Percentiles rank a stretch among this genome's conserved stretches.
These are phyloP conservation scores for Lagenaria siceraria DNA, from an alignment of 306 rosid species.

Conservation along the genomic window DNA sequence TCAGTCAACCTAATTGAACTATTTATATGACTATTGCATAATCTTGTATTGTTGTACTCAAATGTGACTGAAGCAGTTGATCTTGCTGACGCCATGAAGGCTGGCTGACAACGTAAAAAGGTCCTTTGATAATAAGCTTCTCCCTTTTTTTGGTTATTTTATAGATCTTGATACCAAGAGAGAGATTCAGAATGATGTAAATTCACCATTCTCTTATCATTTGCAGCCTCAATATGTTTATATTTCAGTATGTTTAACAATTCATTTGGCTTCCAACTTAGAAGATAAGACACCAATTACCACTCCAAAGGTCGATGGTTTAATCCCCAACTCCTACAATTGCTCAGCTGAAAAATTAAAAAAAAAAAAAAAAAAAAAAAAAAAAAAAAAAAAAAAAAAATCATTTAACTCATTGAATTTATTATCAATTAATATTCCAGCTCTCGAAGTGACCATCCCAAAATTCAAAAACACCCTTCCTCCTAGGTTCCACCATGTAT, in stretches of 20 bases:
- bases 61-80: neutral
- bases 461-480: neutral
- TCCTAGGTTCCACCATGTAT: neutral
- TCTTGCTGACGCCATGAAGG: neutral
- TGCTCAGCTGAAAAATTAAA: too few relatives aligned
- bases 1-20: neutral
- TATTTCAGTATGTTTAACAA: neutral
- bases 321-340: too few relatives aligned
- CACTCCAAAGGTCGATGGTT: too few relatives aligned
- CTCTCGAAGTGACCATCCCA: neutral
- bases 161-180: neutral
- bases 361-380: too few relatives aligned
- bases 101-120: neutral
- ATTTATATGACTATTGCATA: neutral
- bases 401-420: neutral
- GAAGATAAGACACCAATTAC: too few relatives aligned
- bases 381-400: too few relatives aligned
- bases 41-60: neutral
- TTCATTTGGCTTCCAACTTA: neutral
- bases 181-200: neutral
- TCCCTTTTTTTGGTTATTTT: neutral
- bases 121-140: neutral
- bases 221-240: neutral
- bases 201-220: neutral
- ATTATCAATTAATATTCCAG: neutral